phyloP scores from a whole-genome alignment of 331 rosid species.

The Pyracantha coccinea region DNA sequence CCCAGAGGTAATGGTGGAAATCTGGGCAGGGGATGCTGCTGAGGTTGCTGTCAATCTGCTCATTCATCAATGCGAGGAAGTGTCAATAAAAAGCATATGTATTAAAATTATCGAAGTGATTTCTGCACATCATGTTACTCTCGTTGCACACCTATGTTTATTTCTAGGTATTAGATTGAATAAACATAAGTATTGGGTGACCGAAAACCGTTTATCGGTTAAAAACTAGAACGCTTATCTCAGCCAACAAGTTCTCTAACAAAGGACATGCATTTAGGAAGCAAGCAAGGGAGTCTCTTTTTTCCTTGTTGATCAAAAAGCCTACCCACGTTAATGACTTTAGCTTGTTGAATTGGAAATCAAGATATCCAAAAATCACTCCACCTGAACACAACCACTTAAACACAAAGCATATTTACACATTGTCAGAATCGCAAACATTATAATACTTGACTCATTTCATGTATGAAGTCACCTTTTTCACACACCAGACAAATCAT shows the following conservation, averaged over 20 bases:
- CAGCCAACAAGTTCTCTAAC: neutral
- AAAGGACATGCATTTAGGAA: constrained; percentile 17
- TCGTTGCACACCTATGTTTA: too few species aligned
- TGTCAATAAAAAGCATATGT: neutral
- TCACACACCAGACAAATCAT: too few species aligned
- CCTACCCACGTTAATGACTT: constrained; percentile 7
- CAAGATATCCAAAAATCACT: constrained; percentile 15
- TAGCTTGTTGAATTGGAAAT: constrained; percentile 13
- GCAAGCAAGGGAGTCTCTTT: constrained; percentile 21
- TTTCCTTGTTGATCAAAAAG: constrained; percentile 9
- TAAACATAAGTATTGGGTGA: neutral
- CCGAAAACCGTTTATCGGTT: neutral
- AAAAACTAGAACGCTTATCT: neutral
- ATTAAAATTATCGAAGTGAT: neutral
- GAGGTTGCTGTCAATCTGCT: constrained; percentile 12
- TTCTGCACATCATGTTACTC: neutral
- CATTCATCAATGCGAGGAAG: neutral
- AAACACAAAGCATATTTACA: neutral
- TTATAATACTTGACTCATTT: too few species aligned
- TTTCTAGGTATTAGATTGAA: neutral
- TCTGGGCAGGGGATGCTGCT: neutral
- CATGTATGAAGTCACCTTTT: too few species aligned
- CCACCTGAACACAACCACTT: constrained; percentile 22
- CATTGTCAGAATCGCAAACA: too few species aligned
- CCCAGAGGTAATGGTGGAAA: constrained; percentile 20